These are phyloP conservation scores for Suhomyces coccinellae DNA, from an alignment of 1,139 yeast genomes.

Conservation along the genomic window DNA sequence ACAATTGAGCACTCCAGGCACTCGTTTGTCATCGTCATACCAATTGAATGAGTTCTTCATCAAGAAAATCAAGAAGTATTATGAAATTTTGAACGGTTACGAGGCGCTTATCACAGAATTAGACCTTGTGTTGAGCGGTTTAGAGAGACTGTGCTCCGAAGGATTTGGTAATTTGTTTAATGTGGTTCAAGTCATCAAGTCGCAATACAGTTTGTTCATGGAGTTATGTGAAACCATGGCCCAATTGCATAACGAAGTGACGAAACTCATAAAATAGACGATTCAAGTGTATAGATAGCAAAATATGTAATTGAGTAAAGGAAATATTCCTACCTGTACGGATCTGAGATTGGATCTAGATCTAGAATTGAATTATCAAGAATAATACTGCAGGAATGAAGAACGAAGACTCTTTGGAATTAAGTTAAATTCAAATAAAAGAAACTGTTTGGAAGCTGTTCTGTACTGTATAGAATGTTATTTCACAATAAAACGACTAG, in stretches of 20 bases:
- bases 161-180: slow-evolving; percentile 55
- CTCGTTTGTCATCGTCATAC: slow-evolving; percentile 56
- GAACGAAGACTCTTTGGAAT: too few relatives aligned
- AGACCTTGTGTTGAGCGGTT: slow-evolving; percentile 47
- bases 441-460: too few relatives aligned
- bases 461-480: too few relatives aligned
- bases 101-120: slow-evolving; percentile 76
- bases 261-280: slow-evolving; percentile 12
- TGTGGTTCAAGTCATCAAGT: slow-evolving; percentile 67
- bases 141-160: slow-evolving; percentile 47
- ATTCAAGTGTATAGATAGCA: background rate
- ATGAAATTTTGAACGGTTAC: slow-evolving; percentile 63
- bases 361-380: too few relatives aligned
- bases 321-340: too few relatives aligned
- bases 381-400: too few relatives aligned
- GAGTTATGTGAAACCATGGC: slow-evolving; percentile 89
- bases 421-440: too few relatives aligned
- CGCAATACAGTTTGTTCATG: slow-evolving; percentile 85
- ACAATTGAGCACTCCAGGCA: slow-evolving; percentile 68
- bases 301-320: background rate
- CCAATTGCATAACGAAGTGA: slow-evolving; percentile 75
- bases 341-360: too few relatives aligned
- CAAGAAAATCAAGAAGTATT: slow-evolving; percentile 65
- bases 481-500: too few relatives aligned
- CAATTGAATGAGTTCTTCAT: slow-evolving; percentile 50